Base-by-base conservation (phyloP, 129 eudicot species). In the Flaveria sonorensis region DNA sequence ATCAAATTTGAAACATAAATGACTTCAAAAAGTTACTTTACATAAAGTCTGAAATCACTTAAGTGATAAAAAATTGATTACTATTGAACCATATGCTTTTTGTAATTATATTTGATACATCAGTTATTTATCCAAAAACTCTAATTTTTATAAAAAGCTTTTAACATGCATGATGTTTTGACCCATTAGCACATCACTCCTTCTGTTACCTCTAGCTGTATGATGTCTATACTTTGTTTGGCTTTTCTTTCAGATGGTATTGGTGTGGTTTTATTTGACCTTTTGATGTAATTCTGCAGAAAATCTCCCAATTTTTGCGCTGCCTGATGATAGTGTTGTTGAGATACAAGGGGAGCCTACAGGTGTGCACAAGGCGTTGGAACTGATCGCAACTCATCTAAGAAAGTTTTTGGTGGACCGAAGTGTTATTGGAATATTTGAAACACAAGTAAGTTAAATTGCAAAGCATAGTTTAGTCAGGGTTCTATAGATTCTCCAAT, bases 331-430 rank as follows among this genome's bases (percentile, higher is more conserved):
- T 81, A 87, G 90, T 64, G 83, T 94, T 59, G 99, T 94, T 72
- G 99, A 91, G 81, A 81, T 91, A 73, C 90, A 87, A 68, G 97
- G 99, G 75, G 97, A 91, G 63, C 84, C 96, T 72, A 73, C 87
- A 21, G 89, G 88, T 73, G 89, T 91, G 59, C 92, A 80, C 78
- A 89, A 83, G 80, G 99, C 97, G 6, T 70, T 94, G 53, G 99
- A 94, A 69, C 74, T 91, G 52, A 89, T 94, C 74, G 99, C 86
- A 39, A 77, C 87, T 26, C 93, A 91, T 78, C 86, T 94, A 32
- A 91, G 99, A 83, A 94, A 91, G 81, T 94, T 91, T 82, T 79
- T 94, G 61, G 99, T 94, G 57, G 97, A 94, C 78, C 93, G 97
- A 50, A 89, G 92, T 77, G 89, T 94, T 26, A 77, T 94, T 60